Base-by-base conservation (phyloP, 306 rosid genomes). In the Fagus crenata region DNA sequence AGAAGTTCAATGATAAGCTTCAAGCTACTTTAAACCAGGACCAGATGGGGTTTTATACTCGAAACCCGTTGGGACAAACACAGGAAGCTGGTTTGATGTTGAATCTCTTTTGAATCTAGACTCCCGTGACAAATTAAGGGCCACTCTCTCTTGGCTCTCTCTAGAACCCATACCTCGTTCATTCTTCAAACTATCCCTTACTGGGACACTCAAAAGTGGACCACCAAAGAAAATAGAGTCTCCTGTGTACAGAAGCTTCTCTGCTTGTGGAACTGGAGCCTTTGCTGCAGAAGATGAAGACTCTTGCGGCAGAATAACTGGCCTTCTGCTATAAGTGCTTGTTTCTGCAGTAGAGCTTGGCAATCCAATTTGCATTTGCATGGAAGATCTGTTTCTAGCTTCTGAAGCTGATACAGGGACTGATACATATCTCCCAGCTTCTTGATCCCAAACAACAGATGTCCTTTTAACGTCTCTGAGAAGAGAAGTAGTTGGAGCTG, bases 381-480 rank as follows among this genome's bases (percentile, higher is more conserved):
- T 17, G 22, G 93, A 85, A 41, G 89, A 53, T 81, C 90, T 79
- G 78, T 80, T 88, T 74, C 91, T 90, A 81, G 92, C 87, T 77
- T 95, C 98, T 31, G 86, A 85, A 67, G 97, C 90, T 67, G 96
- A 83, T 58, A 86, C 82, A 69, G 97, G 96, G 82, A 92, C 91
- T 1, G 98, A 92, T n/a, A 95, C 88, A 73, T 92, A 95, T 80
- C 98, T 84, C 73, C 98, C 98, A 2, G 98, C 98, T 87, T 95
- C 98, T 90, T 95, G 98, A 83, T 95, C 98, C 98, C 97, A 95
- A 67, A 92, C 97, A 76, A 95, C 98, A 41, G 98, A 95, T 67
- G 98, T 84, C 76, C 96, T 90, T 78, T 86, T 88, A 71, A 90
- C 89, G n/a, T 94, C 98, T 77, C 98, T 81, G 83, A 92, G 87